Base-by-base conservation (phyloP, 768 basidiomycete genomes). In the Crepidotus variabilis region DNA sequence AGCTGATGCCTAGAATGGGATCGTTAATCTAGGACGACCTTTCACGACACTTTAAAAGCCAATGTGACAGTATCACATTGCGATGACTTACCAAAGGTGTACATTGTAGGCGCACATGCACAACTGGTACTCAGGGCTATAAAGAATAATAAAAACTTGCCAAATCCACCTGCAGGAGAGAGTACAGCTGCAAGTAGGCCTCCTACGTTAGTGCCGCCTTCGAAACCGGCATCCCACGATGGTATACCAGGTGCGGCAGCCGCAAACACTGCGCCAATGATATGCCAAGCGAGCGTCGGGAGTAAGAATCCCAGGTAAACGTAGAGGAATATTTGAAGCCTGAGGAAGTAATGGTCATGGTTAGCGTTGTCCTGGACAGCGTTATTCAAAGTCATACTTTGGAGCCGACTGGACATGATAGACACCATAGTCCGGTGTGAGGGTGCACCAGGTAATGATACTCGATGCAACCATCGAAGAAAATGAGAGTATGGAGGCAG, bases 51-150 rank as follows among this genome's bases (percentile, higher is more conserved):
- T 8, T 28, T 10, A 8, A 43, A 16, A 5, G 39, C 13, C 14
- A 43, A 43, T 3, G 5, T 43, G 18, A 11, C 39, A 43, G 39
- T 11, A 14, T 16, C 18, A 16, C 39, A 20, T 43, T 43, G 39
- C 39, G 13, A 43, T 4, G 39, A 46, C 61, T 62, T 49, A 76
- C 85, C 82, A 61, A 86, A 85, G 3, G 85, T 87, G 67, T 94
- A 94, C 66, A 92, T 85, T 4, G 87, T 88, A 1, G 86, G 84
- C 1, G 88, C 87, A 59, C 84, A 86, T 62, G 90, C 88, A 3
- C 81, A 86, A 1, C 85, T 82, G 10, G 92, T 84, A 56, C 85
- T 86, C 32, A 94, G 71, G n/a, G 86, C 83, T 59, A 93, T 76
- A 54, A 94, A 65, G 24, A 88, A 86, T 0, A 86, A 76, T 47